Evolutionary conservation across 1,284 basidiomycete genomes (phyloP).

Genomic region (Thecaphora thlaspeos): DNA sequence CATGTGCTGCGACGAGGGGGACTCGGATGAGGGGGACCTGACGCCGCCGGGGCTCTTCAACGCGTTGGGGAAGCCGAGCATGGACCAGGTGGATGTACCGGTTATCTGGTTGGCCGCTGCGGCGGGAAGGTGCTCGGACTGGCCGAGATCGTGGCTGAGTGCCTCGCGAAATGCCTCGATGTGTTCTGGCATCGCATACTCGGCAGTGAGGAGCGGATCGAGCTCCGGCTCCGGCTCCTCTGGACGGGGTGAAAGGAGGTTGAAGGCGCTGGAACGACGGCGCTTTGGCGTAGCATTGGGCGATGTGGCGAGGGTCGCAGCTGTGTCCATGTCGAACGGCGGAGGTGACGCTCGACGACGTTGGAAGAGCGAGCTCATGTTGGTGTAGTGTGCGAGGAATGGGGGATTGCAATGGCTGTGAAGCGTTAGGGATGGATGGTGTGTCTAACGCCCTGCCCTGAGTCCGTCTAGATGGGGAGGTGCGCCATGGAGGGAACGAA

Average conservation of each 20-base stretch:
- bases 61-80: constrained; percentile 24
- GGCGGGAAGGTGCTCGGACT: constrained; percentile 39
- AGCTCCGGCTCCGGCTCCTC: constrained; percentile 22
- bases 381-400: no score
- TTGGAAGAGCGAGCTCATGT: constrained; percentile 26
- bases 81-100: constrained; percentile 25
- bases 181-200: constrained; percentile 35
- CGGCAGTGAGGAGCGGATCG: constrained; percentile 40
- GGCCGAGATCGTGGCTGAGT: constrained; percentile 38
- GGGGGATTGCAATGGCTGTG: no score
- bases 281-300: constrained; percentile 16
- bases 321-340: no score
- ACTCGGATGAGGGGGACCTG: neutral
- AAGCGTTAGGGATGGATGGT: no score
- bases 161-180: constrained; percentile 47
- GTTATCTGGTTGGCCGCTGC: constrained; percentile 19
- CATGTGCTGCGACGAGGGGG: neutral
- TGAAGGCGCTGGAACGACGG: constrained; percentile 19
- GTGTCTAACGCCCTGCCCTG: no score
- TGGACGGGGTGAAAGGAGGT: constrained; percentile 25
- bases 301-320: constrained; percentile 10
- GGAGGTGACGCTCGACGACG: constrained; percentile 29
- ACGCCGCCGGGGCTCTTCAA: constrained; percentile 8
- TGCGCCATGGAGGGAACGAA: no score
- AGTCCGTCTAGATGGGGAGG: no score